Conservation (phyloP, 805 yeast genomes). For the Kluyveromyces nonfermentans region DNA sequence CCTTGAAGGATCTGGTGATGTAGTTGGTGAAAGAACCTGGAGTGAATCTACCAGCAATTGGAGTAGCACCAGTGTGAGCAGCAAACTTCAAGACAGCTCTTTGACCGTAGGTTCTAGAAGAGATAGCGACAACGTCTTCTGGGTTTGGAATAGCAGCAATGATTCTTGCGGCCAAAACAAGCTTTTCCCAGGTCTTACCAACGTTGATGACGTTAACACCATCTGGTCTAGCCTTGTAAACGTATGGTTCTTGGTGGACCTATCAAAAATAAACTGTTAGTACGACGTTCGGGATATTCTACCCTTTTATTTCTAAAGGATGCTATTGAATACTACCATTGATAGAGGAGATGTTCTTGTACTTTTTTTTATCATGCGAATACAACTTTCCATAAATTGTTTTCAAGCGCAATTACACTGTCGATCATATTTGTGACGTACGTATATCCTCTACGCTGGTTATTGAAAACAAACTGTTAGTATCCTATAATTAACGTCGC, state of each 20-base stretch:
- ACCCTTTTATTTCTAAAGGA: not conserved
- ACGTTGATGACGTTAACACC: constrained; percentile 98
- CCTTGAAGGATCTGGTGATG: constrained; percentile 99
- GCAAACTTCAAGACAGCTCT: constrained; percentile 99
- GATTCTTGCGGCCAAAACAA: constrained; percentile 98
- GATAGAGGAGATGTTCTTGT: constrained; percentile 6
- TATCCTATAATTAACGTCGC: not conserved
- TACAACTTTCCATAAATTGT: not conserved
- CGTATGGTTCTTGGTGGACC: constrained; percentile 96
- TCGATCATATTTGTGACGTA: not conserved
- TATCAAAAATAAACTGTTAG: constrained; percentile 19
- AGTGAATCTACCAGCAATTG: constrained; percentile 99
- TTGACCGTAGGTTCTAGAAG: constrained; percentile 99
- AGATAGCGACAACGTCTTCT: constrained; percentile 96
- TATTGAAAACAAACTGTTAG: not conserved
- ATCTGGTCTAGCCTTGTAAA: constrained; percentile 97
- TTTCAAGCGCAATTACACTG: not conserved
- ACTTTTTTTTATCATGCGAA: constrained; percentile 1
- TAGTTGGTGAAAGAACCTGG: constrained; percentile 99
- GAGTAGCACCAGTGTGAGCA: constrained; percentile 99
- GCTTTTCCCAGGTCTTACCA: constrained; percentile 99
- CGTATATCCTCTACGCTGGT: constrained; percentile 4
- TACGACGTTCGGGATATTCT: not conserved
- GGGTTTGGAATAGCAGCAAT: constrained; percentile 99
- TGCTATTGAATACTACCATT: constrained; percentile 1